Percentiles rank a stretch among this genome's conserved stretches.
Conservation (phyloP, 805 yeast species). For the Lachancea waltii region DNA sequence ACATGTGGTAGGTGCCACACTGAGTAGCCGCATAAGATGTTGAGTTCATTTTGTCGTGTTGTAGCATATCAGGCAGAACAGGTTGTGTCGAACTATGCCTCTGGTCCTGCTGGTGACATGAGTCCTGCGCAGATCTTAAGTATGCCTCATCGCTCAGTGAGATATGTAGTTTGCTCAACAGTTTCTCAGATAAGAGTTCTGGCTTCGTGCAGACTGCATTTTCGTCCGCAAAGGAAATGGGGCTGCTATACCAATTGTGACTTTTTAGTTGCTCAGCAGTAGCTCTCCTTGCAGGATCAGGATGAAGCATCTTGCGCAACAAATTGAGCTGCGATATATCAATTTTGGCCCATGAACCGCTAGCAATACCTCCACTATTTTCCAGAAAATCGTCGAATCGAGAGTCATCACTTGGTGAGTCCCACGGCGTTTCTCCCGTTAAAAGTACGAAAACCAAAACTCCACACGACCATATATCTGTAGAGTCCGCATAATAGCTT, state of each 20-base stretch:
- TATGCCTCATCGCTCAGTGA: slow-evolving; percentile 47
- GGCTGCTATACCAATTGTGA: slow-evolving; percentile 51
- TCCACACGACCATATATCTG: slow-evolving; percentile 70
- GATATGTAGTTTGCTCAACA: slow-evolving; percentile 47
- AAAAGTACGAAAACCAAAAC: slow-evolving; percentile 54
- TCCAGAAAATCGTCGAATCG: slow-evolving; percentile 39
- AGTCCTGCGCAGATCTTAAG: slow-evolving; percentile 22
- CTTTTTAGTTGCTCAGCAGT: slow-evolving; percentile 36
- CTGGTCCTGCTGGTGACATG: slow-evolving; percentile 1
- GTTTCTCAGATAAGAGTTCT: slow-evolving; percentile 40
- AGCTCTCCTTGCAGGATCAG: slow-evolving; percentile 41
- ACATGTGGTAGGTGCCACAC: slow-evolving; percentile 14
- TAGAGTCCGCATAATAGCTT: slow-evolving; percentile 48
- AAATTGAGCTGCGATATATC: slow-evolving; percentile 45
- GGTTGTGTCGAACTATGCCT: slow-evolving; percentile 43
- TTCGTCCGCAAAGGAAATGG: slow-evolving; percentile 38
- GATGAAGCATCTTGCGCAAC: slow-evolving; percentile 46
- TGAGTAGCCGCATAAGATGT: slow-evolving; percentile 25
- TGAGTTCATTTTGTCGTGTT: too few relatives aligned
- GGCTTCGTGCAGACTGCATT: slow-evolving; percentile 53
- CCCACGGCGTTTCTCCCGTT: slow-evolving; percentile 70
- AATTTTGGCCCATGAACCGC: slow-evolving; percentile 51
- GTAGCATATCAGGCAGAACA: slow-evolving; percentile 29
- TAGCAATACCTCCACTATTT: slow-evolving; percentile 40
- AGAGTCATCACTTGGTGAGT: slow-evolving; percentile 51